A percentile compares a stretch with the other conserved stretches of the same genome.
These are phyloP conservation scores for Loxodes magnus DNA, from an alignment of 73 alveolate species.

Conservation along the genomic window DNA sequence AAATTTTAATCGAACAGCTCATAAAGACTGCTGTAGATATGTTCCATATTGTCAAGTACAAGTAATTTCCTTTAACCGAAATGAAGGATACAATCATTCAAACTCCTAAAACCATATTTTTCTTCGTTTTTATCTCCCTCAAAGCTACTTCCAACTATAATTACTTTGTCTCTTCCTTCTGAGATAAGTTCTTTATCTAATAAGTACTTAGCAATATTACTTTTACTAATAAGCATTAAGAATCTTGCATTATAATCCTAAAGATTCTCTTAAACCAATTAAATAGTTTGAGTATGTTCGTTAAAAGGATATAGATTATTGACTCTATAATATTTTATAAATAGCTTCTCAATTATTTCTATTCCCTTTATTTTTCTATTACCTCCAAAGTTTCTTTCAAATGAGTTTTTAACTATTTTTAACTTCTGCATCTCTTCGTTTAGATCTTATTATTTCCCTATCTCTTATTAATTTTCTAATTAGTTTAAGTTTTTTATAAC, in stretches of 20 bases:
- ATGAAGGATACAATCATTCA: constrained; percentile 8
- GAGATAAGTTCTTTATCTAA: background rate
- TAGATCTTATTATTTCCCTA: too few relatives aligned
- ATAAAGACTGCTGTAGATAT: constrained; percentile 17
- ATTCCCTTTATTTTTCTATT: too few relatives aligned
- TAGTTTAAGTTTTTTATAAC: constrained; percentile 16
- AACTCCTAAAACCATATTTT: background rate
- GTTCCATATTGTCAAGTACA: constrained; percentile 13
- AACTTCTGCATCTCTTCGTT: too few relatives aligned
- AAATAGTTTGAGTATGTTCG: background rate
- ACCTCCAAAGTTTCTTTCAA: too few relatives aligned
- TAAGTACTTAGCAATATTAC: constrained; percentile 4
- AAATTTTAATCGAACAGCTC: constrained; percentile 17
- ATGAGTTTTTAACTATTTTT: too few relatives aligned
- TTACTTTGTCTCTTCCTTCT: background rate
- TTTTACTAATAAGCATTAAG: constrained; percentile 16
- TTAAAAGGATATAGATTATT: too few relatives aligned
- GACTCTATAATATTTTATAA: too few relatives aligned
- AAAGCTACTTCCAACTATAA: constrained; percentile 9
- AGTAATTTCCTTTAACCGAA: constrained; percentile 15
- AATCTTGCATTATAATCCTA: constrained; percentile 9
- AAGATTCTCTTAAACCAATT: constrained; percentile 10
- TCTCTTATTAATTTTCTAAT: background rate
- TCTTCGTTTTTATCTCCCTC: constrained; percentile 9
- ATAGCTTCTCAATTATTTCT: too few relatives aligned